phyloP scores from a whole-genome alignment of 108 stramenopile genomes.

The Nannochloropsis oceanica region DNA sequence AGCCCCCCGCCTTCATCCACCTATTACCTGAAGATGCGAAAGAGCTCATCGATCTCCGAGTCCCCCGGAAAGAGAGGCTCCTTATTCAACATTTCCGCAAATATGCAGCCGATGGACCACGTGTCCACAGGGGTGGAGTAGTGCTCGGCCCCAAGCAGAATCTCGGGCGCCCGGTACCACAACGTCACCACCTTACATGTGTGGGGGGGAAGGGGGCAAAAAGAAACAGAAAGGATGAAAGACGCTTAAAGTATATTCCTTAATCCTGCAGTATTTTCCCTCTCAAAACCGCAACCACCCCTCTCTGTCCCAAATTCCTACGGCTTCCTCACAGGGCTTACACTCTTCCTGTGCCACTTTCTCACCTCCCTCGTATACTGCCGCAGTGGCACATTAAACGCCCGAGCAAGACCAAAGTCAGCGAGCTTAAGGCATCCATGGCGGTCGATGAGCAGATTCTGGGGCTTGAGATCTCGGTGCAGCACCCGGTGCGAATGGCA shows the following conservation, averaged over 20 bases:
- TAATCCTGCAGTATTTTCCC: not conserved
- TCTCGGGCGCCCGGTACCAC: constrained; percentile 97
- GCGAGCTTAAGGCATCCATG: constrained; percentile 89
- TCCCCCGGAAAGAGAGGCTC: constrained; percentile 92
- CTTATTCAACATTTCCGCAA: constrained; percentile 93
- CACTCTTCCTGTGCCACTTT: not conserved
- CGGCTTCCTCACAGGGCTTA: not conserved
- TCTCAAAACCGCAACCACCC: not conserved
- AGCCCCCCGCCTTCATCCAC: too few species aligned
- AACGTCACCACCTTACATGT: constrained; percentile 90
- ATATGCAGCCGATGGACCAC: constrained; percentile 89
- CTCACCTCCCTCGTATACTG: constrained; percentile 41
- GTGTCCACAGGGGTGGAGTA: constrained; percentile 88
- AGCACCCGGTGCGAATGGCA: constrained; percentile 91
- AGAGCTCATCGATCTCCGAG: constrained; percentile 95
- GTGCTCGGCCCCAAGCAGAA: constrained; percentile 67
- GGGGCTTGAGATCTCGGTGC: constrained; percentile 87
- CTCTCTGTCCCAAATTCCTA: not conserved
- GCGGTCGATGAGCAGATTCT: constrained; percentile 84
- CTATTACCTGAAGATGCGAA: constrained; percentile 48
- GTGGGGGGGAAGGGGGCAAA: constrained; percentile 47
- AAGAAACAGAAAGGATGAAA: not conserved
- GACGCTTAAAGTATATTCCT: not conserved
- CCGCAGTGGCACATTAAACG: constrained; percentile 71
- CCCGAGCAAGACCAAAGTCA: constrained; percentile 92